Evolutionary conservation across 352 stramenopile species (phyloP), one percentile per base, ranked within the genome.

Genomic region (Phytophthora sp.): DNA sequence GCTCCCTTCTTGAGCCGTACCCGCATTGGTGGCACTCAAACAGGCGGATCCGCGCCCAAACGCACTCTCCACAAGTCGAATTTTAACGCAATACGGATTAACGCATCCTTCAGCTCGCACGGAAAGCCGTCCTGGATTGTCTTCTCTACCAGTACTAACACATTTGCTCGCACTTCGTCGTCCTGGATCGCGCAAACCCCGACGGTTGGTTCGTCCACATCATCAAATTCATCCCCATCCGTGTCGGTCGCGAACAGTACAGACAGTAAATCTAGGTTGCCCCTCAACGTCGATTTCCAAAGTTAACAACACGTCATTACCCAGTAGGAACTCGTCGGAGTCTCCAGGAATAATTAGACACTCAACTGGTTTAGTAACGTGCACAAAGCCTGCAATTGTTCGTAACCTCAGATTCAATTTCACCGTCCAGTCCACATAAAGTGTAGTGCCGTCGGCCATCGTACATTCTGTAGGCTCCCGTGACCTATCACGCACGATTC

Each of bases 11-110:
- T 76, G 1, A 71, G 12, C 7, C 47, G 55, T n/a, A 75, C 16
- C 24, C 61, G 46, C 51, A 78, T 60, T n/a, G 66, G 53, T 8
- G 51, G 24, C 4, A 72, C 65, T 24, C 38, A 18, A 3, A 61
- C 66, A 16, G 70, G 52, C 16, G 60, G 66, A 18, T 75, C 65
- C 0, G 38, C 47, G 13, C 70, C 66, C 1, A 78, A 39, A 15
- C 33, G n/a, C 9, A 66, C 2, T 21, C 57, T 47, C 27, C 53
- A 71, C 12, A 52, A 20, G 29, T 57, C 57, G 31, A 53, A 65
- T 8, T 26, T 23, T 36, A 51, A 7, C 45, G 46, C 44, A 15
- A 65, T 65, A 27, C 35, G 26, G 6, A 18, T 24, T 4, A 53
- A 39, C 9, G 36, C 36, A 15, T 53, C 7, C 23, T 24, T 31